Conservation (phyloP, 345 rosid genomes). For the Pistacia integerrima region DNA sequence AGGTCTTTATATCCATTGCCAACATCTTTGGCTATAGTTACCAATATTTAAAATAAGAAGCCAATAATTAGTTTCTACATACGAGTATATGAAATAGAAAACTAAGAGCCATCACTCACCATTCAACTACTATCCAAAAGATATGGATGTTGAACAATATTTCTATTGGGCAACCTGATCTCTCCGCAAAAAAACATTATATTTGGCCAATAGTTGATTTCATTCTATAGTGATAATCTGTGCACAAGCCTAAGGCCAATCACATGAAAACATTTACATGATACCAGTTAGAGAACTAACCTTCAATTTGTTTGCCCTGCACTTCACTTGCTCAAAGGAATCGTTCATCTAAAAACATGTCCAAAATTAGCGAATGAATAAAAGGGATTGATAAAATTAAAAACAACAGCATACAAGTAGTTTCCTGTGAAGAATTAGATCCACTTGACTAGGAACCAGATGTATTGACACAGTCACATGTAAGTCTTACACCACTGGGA, state of each 20-base stretch:
- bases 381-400: neutral
- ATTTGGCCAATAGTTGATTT: neutral
- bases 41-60: slow-evolving; percentile 8
- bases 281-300: slow-evolving; percentile 33
- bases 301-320: slow-evolving; percentile 48
- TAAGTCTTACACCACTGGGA: neutral
- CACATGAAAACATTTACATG: neutral
- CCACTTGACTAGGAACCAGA: neutral
- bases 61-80: neutral
- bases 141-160: neutral
- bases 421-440: slow-evolving; percentile 2
- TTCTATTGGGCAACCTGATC: neutral
- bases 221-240: slow-evolving; percentile 3
- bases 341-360: slow-evolving; percentile 55
- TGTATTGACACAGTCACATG: neutral
- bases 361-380: slow-evolving; percentile 18
- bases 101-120: neutral
- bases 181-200: neutral
- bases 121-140: neutral
- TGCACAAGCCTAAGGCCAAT: slow-evolving; percentile 10
- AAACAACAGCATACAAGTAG: neutral
- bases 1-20: slow-evolving; percentile 47
- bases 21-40: slow-evolving; percentile 57
- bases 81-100: neutral
- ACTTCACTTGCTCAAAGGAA: slow-evolving; percentile 45